phyloP scores from a whole-genome alignment of 768 basidiomycete genomes.

The Hericium alpestre region DNA sequence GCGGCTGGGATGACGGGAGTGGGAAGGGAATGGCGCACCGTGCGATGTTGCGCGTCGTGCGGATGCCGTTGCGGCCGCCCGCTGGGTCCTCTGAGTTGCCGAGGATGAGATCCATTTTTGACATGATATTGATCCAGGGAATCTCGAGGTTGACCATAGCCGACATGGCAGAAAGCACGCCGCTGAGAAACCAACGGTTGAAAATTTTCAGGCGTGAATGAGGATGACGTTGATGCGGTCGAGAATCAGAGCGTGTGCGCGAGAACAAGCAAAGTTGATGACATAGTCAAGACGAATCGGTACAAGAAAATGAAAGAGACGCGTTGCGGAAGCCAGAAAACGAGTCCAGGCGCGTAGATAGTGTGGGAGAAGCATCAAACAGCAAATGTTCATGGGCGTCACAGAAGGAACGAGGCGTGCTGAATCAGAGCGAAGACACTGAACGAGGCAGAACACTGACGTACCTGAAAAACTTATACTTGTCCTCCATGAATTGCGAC shows the following conservation, averaged over 20 bases:
- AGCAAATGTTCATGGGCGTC: not conserved
- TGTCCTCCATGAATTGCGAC: constrained; percentile 99
- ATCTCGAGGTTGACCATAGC: constrained; percentile 98
- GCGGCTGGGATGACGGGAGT: not conserved
- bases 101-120: constrained; percentile 96
- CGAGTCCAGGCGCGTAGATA: not conserved
- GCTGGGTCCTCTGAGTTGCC: constrained; percentile 48
- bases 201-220: not conserved
- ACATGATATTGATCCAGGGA: constrained; percentile 96
- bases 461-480: constrained; percentile 93
- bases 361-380: not conserved
- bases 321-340: not conserved
- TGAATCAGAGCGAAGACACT: not conserved
- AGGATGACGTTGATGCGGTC: not conserved
- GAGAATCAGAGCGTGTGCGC: not conserved
- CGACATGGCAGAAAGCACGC: constrained; percentile 95
- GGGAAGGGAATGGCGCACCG: constrained; percentile 35
- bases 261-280: not conserved
- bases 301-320: constrained; percentile 1
- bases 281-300: not conserved
- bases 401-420: not conserved
- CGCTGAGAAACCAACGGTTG: constrained; percentile 32
- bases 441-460: constrained; percentile 2
- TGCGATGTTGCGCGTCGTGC: constrained; percentile 71
- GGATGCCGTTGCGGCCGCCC: constrained; percentile 58